phyloP scores from a whole-genome alignment of 345 rosid genomes.

The Sisymbrium irio region DNA sequence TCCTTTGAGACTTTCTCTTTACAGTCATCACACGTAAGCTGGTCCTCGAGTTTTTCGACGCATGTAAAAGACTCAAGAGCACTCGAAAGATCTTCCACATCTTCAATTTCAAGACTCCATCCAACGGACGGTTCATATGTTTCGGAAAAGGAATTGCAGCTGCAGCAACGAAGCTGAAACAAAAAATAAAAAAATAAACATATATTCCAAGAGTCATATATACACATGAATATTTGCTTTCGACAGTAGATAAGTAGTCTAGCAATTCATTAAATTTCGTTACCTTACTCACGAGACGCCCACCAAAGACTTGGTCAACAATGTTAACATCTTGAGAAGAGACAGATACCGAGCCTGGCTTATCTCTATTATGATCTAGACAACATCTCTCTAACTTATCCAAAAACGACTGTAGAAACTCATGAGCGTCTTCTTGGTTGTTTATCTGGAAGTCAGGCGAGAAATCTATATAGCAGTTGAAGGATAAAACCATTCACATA shows the following conservation, averaged over 20 bases:
- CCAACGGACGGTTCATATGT: constrained; percentile 62
- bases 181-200: background rate
- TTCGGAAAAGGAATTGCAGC: constrained; percentile 53
- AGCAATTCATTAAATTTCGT: background rate
- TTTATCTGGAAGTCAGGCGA: constrained; percentile 52
- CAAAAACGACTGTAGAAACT: constrained; percentile 69
- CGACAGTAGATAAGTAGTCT: background rate
- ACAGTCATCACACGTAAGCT: constrained; percentile 66
- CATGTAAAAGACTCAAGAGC: constrained; percentile 77
- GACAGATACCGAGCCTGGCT: constrained; percentile 9
- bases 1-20: constrained; percentile 59
- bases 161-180: constrained; percentile 67
- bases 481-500: constrained; percentile 29
- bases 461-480: constrained; percentile 51
- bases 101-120: constrained; percentile 74
- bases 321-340: constrained; percentile 42
- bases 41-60: constrained; percentile 71
- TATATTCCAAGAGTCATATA: background rate
- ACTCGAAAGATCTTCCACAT: constrained; percentile 47
- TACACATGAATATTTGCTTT: background rate
- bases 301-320: constrained; percentile 70
- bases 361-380: constrained; percentile 32
- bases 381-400: constrained; percentile 69
- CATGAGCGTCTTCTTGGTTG: constrained; percentile 92
- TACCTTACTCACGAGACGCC: constrained; percentile 79